These are phyloP conservation scores for Mortierella sp. DNA, from an alignment of 371 early-diverging fungal species.

Conservation along the genomic window DNA sequence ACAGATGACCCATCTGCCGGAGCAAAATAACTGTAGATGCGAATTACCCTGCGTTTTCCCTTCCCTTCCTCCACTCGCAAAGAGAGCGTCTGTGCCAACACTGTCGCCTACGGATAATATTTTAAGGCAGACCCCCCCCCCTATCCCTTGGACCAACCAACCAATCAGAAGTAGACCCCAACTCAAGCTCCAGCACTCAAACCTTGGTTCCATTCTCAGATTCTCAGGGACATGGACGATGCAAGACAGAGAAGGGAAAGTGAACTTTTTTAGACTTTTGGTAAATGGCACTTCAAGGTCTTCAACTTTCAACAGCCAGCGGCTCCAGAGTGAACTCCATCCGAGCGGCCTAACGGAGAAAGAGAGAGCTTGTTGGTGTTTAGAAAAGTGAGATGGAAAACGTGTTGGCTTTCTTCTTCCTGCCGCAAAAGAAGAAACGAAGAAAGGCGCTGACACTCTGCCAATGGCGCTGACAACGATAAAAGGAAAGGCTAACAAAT, in stretches of 20 bases:
- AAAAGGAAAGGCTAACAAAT: neutral
- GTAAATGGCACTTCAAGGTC: neutral
- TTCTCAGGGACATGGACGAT: neutral
- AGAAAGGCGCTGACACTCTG: neutral
- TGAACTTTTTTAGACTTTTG: neutral
- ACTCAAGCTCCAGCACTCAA: neutral
- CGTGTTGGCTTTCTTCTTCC: neutral
- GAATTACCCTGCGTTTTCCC: neutral
- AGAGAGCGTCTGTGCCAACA: neutral
- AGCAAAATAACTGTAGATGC: no score
- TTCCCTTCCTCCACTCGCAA: neutral
- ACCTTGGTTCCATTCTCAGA: neutral
- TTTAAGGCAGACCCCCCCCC: neutral
- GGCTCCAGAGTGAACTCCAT: no score
- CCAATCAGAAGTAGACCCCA: neutral
- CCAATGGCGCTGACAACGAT: neutral
- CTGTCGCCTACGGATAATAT: slow-evolving; percentile 3
- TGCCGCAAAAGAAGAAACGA: neutral
- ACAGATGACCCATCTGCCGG: no score
- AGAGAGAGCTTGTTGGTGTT: neutral
- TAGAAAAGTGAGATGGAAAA: neutral
- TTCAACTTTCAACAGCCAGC: neutral
- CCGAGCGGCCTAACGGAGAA: neutral
- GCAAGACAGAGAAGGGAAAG: neutral
- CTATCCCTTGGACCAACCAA: neutral